These are phyloP conservation scores for Oryza australiensis DNA, from an alignment of 176 grass and related monocot genomes.

Conservation along the genomic window DNA sequence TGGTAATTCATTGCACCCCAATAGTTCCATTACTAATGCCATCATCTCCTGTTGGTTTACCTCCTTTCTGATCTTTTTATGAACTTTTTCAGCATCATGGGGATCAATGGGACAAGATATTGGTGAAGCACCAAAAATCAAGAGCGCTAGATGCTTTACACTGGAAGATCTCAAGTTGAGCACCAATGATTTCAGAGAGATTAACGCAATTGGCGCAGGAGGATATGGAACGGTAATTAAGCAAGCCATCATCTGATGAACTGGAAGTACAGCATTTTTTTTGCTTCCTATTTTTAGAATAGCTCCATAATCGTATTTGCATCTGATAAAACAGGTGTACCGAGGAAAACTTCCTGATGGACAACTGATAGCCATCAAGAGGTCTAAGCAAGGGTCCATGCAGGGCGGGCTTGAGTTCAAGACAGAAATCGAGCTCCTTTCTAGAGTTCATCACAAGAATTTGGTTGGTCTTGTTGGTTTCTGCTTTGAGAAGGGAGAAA, in stretches of 20 bases:
- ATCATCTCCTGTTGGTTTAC: not conserved
- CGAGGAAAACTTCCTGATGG: slow-evolving; percentile 69
- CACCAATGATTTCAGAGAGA: slow-evolving; percentile 79
- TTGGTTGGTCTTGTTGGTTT: slow-evolving; percentile 84
- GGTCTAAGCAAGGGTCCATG: slow-evolving; percentile 71
- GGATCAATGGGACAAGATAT: slow-evolving; percentile 56
- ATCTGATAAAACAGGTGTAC: slow-evolving; percentile 59
- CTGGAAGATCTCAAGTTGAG: slow-evolving; percentile 68
- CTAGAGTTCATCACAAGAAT: slow-evolving; percentile 89
- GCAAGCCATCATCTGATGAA: not conserved
- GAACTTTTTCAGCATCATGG: slow-evolving; percentile 68
- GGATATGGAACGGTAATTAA: slow-evolving; percentile 76
- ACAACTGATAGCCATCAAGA: slow-evolving; percentile 79
- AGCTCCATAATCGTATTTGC: not conserved
- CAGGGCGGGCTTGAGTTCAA: slow-evolving; percentile 92
- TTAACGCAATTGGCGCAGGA: slow-evolving; percentile 73
- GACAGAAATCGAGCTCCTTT: slow-evolving; percentile 92
- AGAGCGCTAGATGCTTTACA: slow-evolving; percentile 58
- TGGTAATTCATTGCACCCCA: slow-evolving; percentile 47
- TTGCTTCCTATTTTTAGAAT: slow-evolving; percentile 13
- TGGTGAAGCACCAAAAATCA: slow-evolving; percentile 67
- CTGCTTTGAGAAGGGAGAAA: slow-evolving; percentile 85
- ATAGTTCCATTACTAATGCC: not conserved
- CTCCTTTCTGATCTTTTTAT: not conserved
- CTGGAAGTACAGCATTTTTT: not conserved